Evolutionary conservation across 345 rosid species (phyloP).

Genomic region (Euphorbia lathyris): DNA sequence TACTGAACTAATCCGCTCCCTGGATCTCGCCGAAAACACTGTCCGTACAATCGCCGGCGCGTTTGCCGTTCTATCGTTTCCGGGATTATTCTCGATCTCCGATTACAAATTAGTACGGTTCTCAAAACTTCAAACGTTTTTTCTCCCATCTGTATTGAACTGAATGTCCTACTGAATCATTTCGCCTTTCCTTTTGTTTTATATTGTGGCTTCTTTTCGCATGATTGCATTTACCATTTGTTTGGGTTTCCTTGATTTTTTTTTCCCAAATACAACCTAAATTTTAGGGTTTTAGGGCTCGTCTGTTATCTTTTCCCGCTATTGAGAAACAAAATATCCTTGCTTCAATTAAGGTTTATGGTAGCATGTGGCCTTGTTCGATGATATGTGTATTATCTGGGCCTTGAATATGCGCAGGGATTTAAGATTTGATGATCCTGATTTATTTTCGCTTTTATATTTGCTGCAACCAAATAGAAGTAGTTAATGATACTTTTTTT

Average conservation of each 20-base stretch:
- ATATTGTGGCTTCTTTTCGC: background rate
- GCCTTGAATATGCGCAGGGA: too few species aligned
- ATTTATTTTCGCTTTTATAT: background rate
- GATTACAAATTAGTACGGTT: conserved; percentile 14
- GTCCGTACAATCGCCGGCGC: conserved; percentile 31
- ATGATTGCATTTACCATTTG: background rate
- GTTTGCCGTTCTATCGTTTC: conserved; percentile 2
- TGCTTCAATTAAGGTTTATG: background rate
- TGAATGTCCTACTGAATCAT: background rate
- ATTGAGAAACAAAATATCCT: background rate
- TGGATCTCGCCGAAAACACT: conserved; percentile 33
- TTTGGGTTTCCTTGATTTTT: background rate
- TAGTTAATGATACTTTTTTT: background rate
- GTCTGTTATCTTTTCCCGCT: too few species aligned
- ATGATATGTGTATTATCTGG: background rate
- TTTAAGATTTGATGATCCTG: background rate
- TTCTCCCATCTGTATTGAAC: background rate
- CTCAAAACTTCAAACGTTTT: background rate
- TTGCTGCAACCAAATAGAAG: background rate
- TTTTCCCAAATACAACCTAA: background rate
- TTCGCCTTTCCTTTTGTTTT: background rate
- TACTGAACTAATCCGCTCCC: background rate
- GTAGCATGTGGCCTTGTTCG: background rate
- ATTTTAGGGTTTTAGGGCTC: background rate
- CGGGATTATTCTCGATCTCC: conserved; percentile 12